These are phyloP conservation scores for Reticulascus tulasneorum DNA, from an alignment of 2,329 filamentous ascomycete genomes.

Conservation along the genomic window DNA sequence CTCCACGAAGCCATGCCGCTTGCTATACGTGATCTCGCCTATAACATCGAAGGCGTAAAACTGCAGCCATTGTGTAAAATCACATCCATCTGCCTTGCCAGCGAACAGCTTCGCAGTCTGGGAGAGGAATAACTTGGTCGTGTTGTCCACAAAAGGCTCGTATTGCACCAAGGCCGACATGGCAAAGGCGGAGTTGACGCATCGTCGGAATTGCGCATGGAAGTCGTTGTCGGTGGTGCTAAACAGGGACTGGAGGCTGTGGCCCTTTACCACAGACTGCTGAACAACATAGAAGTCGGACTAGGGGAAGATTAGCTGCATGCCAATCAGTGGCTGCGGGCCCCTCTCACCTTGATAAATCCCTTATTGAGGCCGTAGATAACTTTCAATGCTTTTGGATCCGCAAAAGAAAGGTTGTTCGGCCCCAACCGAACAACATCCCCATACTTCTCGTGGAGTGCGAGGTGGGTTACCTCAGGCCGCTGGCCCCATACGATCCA, in stretches of 20 bases:
- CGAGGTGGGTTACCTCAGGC: conserved; percentile 64
- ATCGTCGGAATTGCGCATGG: conserved; percentile 70
- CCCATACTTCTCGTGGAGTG: conserved; percentile 67
- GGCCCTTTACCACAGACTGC: conserved; percentile 66
- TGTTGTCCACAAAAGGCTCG: conserved; percentile 75
- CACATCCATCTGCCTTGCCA: conserved; percentile 42
- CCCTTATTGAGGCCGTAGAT: conserved; percentile 84
- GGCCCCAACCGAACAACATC: conserved; percentile 73
- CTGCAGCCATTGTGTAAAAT: conserved; percentile 71
- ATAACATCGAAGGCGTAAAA: conserved; percentile 83
- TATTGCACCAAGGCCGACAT: conserved; percentile 76
- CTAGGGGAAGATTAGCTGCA: conserved; percentile 30
- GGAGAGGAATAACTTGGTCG: conserved; percentile 65
- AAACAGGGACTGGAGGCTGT: conserved; percentile 68
- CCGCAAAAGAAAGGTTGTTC: conserved; percentile 68
- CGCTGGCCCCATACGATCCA: conserved; percentile 61
- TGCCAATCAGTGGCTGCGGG: background rate
- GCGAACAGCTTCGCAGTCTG: conserved; percentile 56
- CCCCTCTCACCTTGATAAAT: conserved; percentile 69
- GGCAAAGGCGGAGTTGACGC: conserved; percentile 71
- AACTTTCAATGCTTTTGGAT: conserved; percentile 67
- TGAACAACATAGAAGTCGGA: conserved; percentile 80
- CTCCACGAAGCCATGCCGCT: conserved; percentile 72
- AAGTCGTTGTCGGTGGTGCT: conserved; percentile 71
- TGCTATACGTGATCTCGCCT: conserved; percentile 72